Evolutionary conservation across 1,139 yeast genomes (phyloP).

Genomic region (Sugiyamaella neomexicana): DNA sequence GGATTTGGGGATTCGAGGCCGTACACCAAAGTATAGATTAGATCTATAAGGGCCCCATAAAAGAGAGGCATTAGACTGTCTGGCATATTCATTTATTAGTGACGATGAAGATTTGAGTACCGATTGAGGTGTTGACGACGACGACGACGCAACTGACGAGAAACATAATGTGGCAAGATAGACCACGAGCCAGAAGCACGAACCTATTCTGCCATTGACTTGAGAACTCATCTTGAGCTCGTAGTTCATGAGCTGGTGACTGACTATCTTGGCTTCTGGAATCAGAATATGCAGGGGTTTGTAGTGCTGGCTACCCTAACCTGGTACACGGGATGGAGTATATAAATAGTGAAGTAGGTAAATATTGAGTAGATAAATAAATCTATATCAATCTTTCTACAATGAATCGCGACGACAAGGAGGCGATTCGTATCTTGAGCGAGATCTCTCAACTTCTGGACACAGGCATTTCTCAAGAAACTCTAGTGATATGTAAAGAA

Average conservation of each 20-base stretch:
- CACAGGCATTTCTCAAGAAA: constrained; percentile 33
- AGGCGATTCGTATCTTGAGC: constrained; percentile 28
- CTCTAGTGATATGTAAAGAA: constrained; percentile 32
- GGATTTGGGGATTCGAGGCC: constrained; percentile 74
- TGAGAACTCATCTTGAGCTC: not conserved
- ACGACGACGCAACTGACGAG: not conserved
- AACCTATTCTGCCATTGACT: not conserved
- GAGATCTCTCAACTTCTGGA: constrained; percentile 37
- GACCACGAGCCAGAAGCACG: not conserved
- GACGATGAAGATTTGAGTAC: constrained; percentile 1
- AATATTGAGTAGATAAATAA: not conserved
- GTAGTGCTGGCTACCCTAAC: not conserved
- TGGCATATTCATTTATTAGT: constrained; percentile 32
- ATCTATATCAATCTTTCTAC: not conserved
- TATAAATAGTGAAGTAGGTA: too few species aligned
- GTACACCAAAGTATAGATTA: constrained; percentile 77
- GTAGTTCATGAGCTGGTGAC: not conserved
- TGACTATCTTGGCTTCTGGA: not conserved
- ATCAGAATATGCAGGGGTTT: not conserved
- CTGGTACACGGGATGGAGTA: not conserved
- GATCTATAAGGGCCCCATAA: constrained; percentile 95
- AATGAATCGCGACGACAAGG: constrained; percentile 22
- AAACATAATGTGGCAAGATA: not conserved
- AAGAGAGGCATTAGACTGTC: constrained; percentile 47
- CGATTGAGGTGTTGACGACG: constrained; percentile 7